Evolutionary conservation across 495 filamentous ascomycete genomes (phyloP), one percentile per base, ranked within the genome.

Genomic region (Paragyromitra xinjiangensis): DNA sequence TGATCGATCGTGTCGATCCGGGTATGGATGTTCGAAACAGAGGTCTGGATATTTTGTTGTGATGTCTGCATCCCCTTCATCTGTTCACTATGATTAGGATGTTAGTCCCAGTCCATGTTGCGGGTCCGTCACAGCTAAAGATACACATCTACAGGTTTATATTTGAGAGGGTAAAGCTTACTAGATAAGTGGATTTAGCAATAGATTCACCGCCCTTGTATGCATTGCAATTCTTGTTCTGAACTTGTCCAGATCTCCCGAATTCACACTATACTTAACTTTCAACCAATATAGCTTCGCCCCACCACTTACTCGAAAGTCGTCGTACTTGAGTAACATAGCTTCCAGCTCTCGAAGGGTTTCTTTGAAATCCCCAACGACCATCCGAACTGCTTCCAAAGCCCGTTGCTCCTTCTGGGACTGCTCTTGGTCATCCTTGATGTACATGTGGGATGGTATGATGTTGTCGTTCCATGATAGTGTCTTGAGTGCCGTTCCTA

Each of bases 1-100:
- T 75, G 73, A 19, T 75, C 73, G 12, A 75, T 71, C 16, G 73
- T 75, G 66, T 75, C 66, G 9, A 75, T 75, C 24, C 73, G 73
- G 6, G 73, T 71, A 64, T 75, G 58, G 24, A 75, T 75, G 39
- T 71, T 55, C 9, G 66, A 45, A 24, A 75, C 73, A 4, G 73
- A 70, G n/a, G 34, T 71, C 34, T 73, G 39, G 5, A 73, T 66
- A 2, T 34, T 26, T 9, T 68, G 22, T 22, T 50, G 39, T 16
- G 71, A 73, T 16, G 65, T 56, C 24, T 71, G 44, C 26, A 71
- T 51, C 56, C 69, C 69, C 24, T 71, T 71, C 58, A 71, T 42
- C 42, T 71, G 69, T 34, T 71, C 26, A 22, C 73, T 75, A 48
- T 51, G 22, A 44, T 42, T 29, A 45, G 22, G 2, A 29, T 16